phyloP scores from a whole-genome alignment of 2,329 filamentous ascomycete genomes.

The Coniosporium tulheliwenetii region DNA sequence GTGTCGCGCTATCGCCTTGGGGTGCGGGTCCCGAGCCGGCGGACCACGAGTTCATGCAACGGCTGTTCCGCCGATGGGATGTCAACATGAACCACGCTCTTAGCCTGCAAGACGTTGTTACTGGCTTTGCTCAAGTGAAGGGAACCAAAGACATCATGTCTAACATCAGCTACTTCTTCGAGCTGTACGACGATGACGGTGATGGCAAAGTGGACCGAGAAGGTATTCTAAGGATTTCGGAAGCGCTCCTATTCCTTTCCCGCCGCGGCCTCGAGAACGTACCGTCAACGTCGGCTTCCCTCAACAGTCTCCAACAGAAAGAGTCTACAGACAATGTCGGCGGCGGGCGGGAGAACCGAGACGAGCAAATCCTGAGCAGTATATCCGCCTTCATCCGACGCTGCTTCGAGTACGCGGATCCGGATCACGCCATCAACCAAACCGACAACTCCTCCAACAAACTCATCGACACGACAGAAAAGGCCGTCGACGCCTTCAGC shows the following conservation, averaged over 20 bases:
- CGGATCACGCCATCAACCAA: constrained; percentile 44
- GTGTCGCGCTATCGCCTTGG: constrained; percentile 34
- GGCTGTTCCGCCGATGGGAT: constrained; percentile 82
- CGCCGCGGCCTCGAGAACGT: constrained; percentile 69
- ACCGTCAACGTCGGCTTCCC: constrained; percentile 48
- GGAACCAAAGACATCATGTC: constrained; percentile 94
- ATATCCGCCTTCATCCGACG: constrained; percentile 91
- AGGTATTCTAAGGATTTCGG: constrained; percentile 86
- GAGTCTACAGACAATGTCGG: constrained; percentile 15
- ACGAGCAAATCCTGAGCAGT: constrained; percentile 80
- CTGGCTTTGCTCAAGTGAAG: constrained; percentile 79
- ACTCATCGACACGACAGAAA: too few species aligned
- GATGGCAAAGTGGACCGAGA: constrained; percentile 90
- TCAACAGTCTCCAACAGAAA: constrained; percentile 32
- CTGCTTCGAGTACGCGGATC: constrained; percentile 96
- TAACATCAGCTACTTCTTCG: constrained; percentile 94
- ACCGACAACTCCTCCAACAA: constrained; percentile 9
- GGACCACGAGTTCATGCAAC: constrained; percentile 85
- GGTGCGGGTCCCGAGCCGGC: constrained; percentile 54
- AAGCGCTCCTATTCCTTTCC: constrained; percentile 83
- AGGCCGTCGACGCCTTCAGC: constrained; percentile 44
- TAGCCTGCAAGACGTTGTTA: constrained; percentile 81
- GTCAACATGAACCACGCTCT: constrained; percentile 59
- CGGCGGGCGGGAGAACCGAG: constrained; percentile 38
- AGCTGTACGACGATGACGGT: constrained; percentile 84